Conservation (phyloP, 768 basidiomycete genomes). For the Hygrophorus pudorinus region DNA sequence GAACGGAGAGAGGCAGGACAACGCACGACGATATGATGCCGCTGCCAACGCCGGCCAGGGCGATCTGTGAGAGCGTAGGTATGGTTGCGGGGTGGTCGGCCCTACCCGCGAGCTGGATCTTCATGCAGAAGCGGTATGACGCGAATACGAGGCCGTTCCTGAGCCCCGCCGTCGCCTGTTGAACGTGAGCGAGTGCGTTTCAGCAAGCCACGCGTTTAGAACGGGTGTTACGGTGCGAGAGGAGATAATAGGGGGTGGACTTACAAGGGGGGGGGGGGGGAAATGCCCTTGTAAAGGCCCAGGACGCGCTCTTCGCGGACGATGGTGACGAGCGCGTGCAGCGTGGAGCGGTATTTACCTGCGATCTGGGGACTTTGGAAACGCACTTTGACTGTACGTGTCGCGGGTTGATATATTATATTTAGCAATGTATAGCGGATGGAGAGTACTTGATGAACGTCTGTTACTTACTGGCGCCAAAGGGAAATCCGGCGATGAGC, state of each 20-base stretch:
- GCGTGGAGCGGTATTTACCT: constrained; percentile 48
- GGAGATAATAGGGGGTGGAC: background rate
- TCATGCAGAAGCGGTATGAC: no score
- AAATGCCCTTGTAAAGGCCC: constrained; percentile 68
- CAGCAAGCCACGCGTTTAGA: background rate
- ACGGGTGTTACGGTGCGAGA: background rate
- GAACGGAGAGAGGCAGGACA: constrained; percentile 6
- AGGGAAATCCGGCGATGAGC: constrained; percentile 65
- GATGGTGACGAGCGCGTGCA: constrained; percentile 60
- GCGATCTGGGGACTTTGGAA: constrained; percentile 59
- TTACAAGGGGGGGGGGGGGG: constrained; percentile 63
- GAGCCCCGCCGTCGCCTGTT: constrained; percentile 56
- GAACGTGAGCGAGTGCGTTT: background rate
- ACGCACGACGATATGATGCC: constrained; percentile 75
- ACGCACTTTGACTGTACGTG: constrained; percentile 66
- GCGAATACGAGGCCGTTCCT: constrained; percentile 86
- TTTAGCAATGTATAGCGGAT: background rate
- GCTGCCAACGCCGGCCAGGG: constrained; percentile 69
- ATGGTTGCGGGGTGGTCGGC: constrained; percentile 47
- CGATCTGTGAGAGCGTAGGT: constrained; percentile 59
- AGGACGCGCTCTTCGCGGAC: constrained; percentile 56
- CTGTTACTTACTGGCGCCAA: constrained; percentile 58
- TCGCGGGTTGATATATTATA: background rate
- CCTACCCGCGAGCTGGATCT: constrained; percentile 45
- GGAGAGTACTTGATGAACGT: background rate